Base-by-base conservation (phyloP, 805 yeast species). In the Diddensiella santjacobensis region DNA sequence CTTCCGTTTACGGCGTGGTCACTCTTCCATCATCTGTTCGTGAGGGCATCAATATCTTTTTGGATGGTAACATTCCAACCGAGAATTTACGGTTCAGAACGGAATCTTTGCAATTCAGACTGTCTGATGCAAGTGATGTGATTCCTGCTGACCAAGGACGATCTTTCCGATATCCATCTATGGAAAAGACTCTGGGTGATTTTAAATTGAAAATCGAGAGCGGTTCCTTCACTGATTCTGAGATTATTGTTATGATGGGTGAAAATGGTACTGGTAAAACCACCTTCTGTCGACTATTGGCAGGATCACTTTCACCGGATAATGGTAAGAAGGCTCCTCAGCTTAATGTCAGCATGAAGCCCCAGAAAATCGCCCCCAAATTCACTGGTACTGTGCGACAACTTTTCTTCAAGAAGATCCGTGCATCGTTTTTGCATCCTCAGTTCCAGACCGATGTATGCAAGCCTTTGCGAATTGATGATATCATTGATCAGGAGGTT, bases 231-330 rank as follows among this genome's bases (percentile, higher is more conserved):
- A 83, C 95, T 48, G 95, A 93, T 69, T 87, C 96, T 38, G 99
- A 93, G 74, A 93, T 93, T 61, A 78, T 93, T 62, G 99, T 93
- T 49, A 87, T 93, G 96, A 91, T 93, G 96, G 99, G 99, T 67
- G 99, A 93, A 73, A 93, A 93, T 70, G 99, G 99, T 74, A 93
- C 99, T 17, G 99, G 99, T 75, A 93, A 93, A 74, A 93, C 99
- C 37, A 93, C 99, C 13, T 83, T 93, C 75, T 91, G 97, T 79
- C 87, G 85, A 69, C 74, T 93, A 62, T 76, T 93, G 62, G 98
- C 99, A 19, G 99, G 98, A 65, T 88, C 88, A 22, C 77, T 87
- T 58, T 76, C 84, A 43, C 91, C 99, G 26, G 99, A 93, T 70
- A 79, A 78, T 58, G 87, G 87, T 49, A 67, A 73, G 52, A 80